Conservation (phyloP, 192 early-diverging fungal genomes). For the Kappamyces sp. region DNA sequence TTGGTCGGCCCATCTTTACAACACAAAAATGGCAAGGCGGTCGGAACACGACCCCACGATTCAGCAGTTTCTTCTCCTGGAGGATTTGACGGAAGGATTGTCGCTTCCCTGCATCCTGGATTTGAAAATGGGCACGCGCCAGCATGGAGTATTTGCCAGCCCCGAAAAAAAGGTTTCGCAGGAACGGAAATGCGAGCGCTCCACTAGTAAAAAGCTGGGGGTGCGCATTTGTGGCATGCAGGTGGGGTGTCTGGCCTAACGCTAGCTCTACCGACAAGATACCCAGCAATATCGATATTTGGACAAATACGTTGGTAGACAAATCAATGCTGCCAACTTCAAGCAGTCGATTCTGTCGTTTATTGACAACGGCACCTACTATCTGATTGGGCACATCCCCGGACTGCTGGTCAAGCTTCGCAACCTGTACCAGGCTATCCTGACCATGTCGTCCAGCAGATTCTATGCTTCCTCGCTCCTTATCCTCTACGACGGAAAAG, state of each 20-base stretch:
- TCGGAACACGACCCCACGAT: constrained; percentile 24
- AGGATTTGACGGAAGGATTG: constrained; percentile 88
- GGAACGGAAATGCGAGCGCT: constrained; percentile 84
- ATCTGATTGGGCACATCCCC: constrained; percentile 76
- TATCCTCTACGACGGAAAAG: constrained; percentile 86
- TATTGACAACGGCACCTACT: constrained; percentile 75
- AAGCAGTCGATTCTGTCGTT: constrained; percentile 72
- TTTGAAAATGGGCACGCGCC: constrained; percentile 97
- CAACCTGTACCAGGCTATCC: constrained; percentile 68
- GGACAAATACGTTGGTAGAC: constrained; percentile 94
- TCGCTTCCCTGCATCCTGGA: constrained; percentile 91
- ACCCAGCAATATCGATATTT: constrained; percentile 73
- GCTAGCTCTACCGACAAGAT: constrained; percentile 76
- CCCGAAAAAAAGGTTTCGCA: constrained; percentile 79
- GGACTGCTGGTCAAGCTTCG: constrained; percentile 67
- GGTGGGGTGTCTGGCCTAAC: constrained; percentile 41
- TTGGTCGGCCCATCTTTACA: constrained; percentile 46
- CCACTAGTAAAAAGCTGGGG: constrained; percentile 87
- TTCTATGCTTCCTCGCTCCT: constrained; percentile 89
- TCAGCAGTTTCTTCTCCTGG: constrained; percentile 85
- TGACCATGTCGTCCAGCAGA: constrained; percentile 70
- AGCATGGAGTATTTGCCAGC: constrained; percentile 86
- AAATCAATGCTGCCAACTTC: constrained; percentile 72
- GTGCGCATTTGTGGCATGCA: constrained; percentile 98
- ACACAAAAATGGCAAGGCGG: constrained; percentile 29